Base-by-base conservation (phyloP, 768 basidiomycete species). In the Daedaleopsis nitida region DNA sequence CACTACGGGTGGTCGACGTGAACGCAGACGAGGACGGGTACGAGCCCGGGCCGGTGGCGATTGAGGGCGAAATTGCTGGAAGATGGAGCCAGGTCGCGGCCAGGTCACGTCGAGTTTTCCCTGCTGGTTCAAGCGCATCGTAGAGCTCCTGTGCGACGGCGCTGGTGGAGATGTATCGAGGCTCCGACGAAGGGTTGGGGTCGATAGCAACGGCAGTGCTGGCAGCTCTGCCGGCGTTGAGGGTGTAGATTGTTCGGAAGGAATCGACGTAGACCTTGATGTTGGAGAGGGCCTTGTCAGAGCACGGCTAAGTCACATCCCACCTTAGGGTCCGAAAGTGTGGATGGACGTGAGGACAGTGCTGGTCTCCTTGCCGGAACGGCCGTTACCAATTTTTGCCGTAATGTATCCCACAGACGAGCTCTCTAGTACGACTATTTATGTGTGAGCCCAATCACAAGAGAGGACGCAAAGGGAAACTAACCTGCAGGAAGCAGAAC, bases 241-340 rank as follows among this genome's bases (percentile, higher is more conserved):
- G 80, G 10, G 72, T 32, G 62, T 91, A 92, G 47, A 91, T 78
- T 8, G 79, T 73, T 24, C 91, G 79, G 82, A 94, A 94, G 0
- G 88, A 77, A 68, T 91, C 86, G 54, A 89, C 82, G 63, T 89
- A 89, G 27, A 83, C 82, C 68, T 87, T 86, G 49, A 89, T 76
- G 66, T 80, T 91, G 1, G 89, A 81, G 21, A 93, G 77, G 0
- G 91, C 90, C 69, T 83, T 83, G 75, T 92, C 90, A 0, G 91
- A 92, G 71, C 92, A 92, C 1, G 91, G 91, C 68, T 93, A 90
- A 80, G 69, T 92, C 90, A 67, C 91, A 92, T 38, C 86, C 89
- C 7, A 89, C 91, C 35, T 76, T 69, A 23, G 82, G 73, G 67
- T 92, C n/a, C 90, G 71, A 90, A 92, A 13, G 85, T 88, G 69